Percentiles rank a stretch among this genome's conserved stretches.
Evolutionary conservation across 495 filamentous ascomycete genomes (phyloP).

Genomic region (Tuber aestivum): DNA sequence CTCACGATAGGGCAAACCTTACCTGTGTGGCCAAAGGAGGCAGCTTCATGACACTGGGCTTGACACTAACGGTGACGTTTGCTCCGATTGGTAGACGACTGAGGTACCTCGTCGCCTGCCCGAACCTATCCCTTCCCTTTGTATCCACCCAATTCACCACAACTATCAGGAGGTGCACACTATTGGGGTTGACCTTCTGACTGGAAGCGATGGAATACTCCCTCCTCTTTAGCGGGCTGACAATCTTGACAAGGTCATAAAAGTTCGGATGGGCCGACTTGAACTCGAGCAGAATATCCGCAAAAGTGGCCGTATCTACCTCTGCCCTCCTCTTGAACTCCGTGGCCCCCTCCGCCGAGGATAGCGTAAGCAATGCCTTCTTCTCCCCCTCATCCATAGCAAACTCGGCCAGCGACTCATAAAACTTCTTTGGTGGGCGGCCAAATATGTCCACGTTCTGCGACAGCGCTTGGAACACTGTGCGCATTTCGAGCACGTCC

Average conservation of each 20-base stretch:
- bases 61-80: constrained; percentile 81
- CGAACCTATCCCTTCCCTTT: constrained; percentile 80
- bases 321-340: constrained; percentile 94
- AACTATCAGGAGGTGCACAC: constrained; percentile 91
- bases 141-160: constrained; percentile 93
- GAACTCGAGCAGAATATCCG: constrained; percentile 82
- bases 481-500: constrained; percentile 73
- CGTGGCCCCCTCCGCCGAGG: constrained; percentile 72
- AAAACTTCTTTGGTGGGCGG: constrained; percentile 93
- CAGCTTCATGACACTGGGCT: constrained; percentile 97
- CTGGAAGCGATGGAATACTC: constrained; percentile 98
- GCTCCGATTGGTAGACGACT: constrained; percentile 65
- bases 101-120: constrained; percentile 86
- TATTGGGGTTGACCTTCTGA: constrained; percentile 80
- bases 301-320: constrained; percentile 87
- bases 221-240: constrained; percentile 85
- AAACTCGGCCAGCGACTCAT: constrained; percentile 83
- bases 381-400: constrained; percentile 76
- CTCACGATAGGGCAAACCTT: not conserved
- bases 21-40: constrained; percentile 56
- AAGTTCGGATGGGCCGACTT: constrained; percentile 81
- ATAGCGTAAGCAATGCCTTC: constrained; percentile 68
- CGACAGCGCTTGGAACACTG: constrained; percentile 82
- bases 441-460: constrained; percentile 98
- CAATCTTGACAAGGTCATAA: constrained; percentile 83